These are phyloP conservation scores for Tulasnella sp. DNA, from an alignment of 768 basidiomycete species.

Conservation along the genomic window DNA sequence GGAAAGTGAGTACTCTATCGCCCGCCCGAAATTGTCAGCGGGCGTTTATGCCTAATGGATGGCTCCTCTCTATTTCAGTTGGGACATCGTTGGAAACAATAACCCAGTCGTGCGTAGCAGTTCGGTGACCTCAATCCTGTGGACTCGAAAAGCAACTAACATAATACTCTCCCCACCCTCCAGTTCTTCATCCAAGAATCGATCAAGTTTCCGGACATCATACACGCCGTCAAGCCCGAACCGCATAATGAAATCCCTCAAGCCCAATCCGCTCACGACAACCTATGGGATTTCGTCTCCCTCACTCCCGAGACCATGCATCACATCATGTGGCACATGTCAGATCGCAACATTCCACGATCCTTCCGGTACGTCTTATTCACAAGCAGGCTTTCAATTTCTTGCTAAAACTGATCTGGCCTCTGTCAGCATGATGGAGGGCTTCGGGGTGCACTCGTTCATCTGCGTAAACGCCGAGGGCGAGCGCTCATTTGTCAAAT, in stretches of 20 bases:
- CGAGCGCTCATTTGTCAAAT: constrained; percentile 76
- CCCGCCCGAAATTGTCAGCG: too few species aligned
- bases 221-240: constrained; percentile 76
- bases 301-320: constrained; percentile 53
- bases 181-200: constrained; percentile 71
- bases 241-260: constrained; percentile 59
- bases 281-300: constrained; percentile 78
- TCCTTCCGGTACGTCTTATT: constrained; percentile 42
- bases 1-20: constrained; percentile 29
- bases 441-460: constrained; percentile 79
- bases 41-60: too few species aligned
- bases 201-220: constrained; percentile 63
- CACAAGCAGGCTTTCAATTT: too few species aligned
- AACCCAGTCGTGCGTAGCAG: constrained; percentile 42
- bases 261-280: constrained; percentile 48
- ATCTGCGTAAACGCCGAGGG: constrained; percentile 57
- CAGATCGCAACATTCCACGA: constrained; percentile 76
- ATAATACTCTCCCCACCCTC: not conserved
- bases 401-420: not conserved
- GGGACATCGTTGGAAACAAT: constrained; percentile 74
- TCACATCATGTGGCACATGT: constrained; percentile 70
- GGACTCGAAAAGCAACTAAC: not conserved
- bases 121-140: not conserved
- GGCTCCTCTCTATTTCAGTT: too few species aligned
- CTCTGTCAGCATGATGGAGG: constrained; percentile 83